Conservation (phyloP, 2,329 filamentous ascomycete genomes). For the Lachnellula occidentalis region DNA sequence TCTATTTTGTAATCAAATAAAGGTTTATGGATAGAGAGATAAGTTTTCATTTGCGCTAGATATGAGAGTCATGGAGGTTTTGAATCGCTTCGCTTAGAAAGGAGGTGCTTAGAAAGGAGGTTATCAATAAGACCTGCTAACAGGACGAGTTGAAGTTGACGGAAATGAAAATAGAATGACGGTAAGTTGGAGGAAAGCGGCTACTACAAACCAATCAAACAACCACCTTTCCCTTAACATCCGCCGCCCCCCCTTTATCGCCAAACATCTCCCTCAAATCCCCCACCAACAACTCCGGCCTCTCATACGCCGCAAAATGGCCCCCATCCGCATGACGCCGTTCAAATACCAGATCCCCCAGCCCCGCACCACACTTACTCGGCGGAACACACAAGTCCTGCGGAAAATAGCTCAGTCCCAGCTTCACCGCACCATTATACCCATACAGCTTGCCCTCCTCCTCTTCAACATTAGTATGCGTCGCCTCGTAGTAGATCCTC, state of each 20-base stretch:
- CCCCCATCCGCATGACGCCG: conserved; percentile 28
- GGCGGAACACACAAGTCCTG: conserved; percentile 51
- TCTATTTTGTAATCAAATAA: too few relatives aligned
- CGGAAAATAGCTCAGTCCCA: conserved; percentile 52
- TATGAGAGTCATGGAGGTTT: too few relatives aligned
- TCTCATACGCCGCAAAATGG: conserved; percentile 57
- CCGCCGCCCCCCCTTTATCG: conserved; percentile 38
- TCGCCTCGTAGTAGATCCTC: conserved; percentile 67
- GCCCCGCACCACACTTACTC: conserved; percentile 46
- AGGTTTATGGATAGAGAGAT: too few relatives aligned
- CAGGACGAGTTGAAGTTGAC: too few relatives aligned
- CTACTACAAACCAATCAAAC: not conserved
- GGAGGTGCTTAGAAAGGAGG: too few relatives aligned
- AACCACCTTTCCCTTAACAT: conserved; percentile 18
- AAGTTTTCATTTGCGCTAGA: too few relatives aligned
- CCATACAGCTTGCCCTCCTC: not conserved
- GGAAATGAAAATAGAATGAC: too few relatives aligned
- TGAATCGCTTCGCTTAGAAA: too few relatives aligned
- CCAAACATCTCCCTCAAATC: conserved; percentile 56
- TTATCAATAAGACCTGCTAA: too few relatives aligned
- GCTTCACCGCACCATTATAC: conserved; percentile 35
- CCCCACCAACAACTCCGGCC: conserved; percentile 43
- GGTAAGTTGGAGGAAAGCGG: not conserved
- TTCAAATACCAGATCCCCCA: conserved; percentile 56
- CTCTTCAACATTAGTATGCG: conserved; percentile 32